Percentiles rank a stretch among this genome's conserved stretches.
phyloP scores from a whole-genome alignment of 176 grass and related monocot genomes.

The Neostapfia colusana region DNA sequence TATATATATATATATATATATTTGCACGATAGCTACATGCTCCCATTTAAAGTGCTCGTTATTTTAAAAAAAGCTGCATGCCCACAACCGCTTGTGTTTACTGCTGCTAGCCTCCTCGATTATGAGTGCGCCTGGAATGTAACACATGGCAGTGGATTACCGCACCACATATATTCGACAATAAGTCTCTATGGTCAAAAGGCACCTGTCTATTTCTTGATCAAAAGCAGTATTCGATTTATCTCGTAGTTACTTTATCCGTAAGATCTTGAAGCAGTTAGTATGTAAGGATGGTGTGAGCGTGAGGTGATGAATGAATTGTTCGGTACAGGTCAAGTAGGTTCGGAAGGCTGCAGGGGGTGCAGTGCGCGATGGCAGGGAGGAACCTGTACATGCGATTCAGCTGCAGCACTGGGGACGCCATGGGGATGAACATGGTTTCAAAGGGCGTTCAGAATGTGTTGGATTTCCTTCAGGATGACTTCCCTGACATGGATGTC shows the following conservation, averaged over 20 bases:
- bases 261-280: not conserved
- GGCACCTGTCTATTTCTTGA: not conserved
- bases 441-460: slow-evolving; percentile 94
- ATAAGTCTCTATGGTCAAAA: slow-evolving; percentile 3
- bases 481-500: slow-evolving; percentile 92
- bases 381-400: slow-evolving; percentile 98
- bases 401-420: slow-evolving; percentile 84
- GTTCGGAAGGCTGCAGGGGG: slow-evolving; percentile 72
- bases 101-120: not conserved
- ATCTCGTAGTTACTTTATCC: not conserved
- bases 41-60: too few species aligned
- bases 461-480: slow-evolving; percentile 69
- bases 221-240: not conserved
- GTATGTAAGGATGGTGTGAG: not conserved
- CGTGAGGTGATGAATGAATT: not conserved
- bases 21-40: slow-evolving; percentile 2
- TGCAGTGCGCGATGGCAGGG: slow-evolving; percentile 80
- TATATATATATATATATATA: too few species aligned
- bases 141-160: not conserved
- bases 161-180: not conserved
- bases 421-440: slow-evolving; percentile 99
- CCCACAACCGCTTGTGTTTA: not conserved
- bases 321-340: slow-evolving; percentile 60
- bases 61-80: too few species aligned
- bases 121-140: not conserved